Percentiles rank a stretch among this genome's conserved stretches.
Evolutionary conservation across 306 rosid species (phyloP).

Genomic region (Nissolia schottii): DNA sequence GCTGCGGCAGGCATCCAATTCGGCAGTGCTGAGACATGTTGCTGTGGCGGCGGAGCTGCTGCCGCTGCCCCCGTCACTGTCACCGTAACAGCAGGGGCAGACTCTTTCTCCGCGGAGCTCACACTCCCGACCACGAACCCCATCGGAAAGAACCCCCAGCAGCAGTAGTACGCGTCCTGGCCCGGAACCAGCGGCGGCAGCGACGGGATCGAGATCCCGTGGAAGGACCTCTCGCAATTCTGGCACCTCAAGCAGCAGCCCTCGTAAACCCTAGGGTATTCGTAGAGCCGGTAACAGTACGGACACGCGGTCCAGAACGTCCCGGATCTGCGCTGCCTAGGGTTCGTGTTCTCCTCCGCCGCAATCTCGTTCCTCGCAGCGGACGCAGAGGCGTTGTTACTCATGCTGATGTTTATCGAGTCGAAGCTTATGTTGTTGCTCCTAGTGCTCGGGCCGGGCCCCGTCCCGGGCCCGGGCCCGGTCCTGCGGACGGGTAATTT

Average conservation of each 20-base stretch:
- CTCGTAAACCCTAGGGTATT: conserved; percentile 78
- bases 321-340: conserved; percentile 7
- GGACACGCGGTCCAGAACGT: conserved; percentile 95
- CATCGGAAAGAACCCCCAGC: conserved; percentile 92
- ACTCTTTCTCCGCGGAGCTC: conserved; percentile 30
- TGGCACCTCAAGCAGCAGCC: conserved; percentile 67
- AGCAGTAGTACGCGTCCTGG: conserved; percentile 83
- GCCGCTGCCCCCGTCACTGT: neutral
- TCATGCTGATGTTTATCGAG: neutral
- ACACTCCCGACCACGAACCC: conserved; percentile 43
- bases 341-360: conserved; percentile 4
- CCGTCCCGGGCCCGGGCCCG: conserved; percentile 13
- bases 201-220: conserved; percentile 50
- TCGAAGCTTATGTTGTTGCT: neutral
- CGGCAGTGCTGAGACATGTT: conserved; percentile 28
- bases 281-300: conserved; percentile 77
- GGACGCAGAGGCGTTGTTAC: neutral
- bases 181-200: conserved; percentile 75
- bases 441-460: neutral
- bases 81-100: neutral
- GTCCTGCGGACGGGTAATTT: conserved; percentile 50
- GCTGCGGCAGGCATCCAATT: conserved; percentile 52
- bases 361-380: conserved; percentile 11
- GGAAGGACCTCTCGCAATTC: conserved; percentile 72
- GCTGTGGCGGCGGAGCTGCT: neutral